Evolutionary conservation across 306 rosid genomes (phyloP), one percentile per base, ranked within the genome.

Genomic region (Corylus heterophylla): DNA sequence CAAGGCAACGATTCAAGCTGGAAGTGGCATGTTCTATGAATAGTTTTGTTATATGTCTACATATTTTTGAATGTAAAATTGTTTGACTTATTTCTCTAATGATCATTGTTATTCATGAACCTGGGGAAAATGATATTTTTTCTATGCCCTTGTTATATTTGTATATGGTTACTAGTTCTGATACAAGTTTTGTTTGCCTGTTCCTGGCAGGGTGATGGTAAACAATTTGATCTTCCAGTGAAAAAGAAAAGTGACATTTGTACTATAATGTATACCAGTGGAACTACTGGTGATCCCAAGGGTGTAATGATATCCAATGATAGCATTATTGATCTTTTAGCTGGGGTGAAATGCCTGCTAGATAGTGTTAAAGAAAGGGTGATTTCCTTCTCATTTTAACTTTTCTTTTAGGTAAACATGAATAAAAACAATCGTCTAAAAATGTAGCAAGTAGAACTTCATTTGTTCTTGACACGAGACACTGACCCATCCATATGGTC

Each of bases 271-370:
- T 95, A 95, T 80, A 95, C 98, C 14, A 95, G 98, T 44, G 98
- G 98, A 85, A 92, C 98, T 52, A 95, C 99, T 55, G 97, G 99
- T 75, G 97, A 95, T 69, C 99, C 98, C 82, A 95, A 95, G 90
- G 99, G 99, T 71, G 99, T 95, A 62, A 27, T 91, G 83, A 79
- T 95, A 85, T 93, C 99, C 67, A 93, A 95, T 67, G 93, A 91
- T 50, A 88, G 92, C 90, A 95, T 95, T 54, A 86, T 93, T 82
- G 81, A 93, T 69, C 86, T 95, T 78, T 77, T 95, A 74, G 89
- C 93, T 67, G 99, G 99, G 73, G 86, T 93, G 70, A 88, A 91
- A 77, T 74, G 87, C 52, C 8, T 93, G 71, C 79, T 95, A 44
- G 89, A 86, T 87, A 82, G 86, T 76, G 97, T 91, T 66, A 83